Evolutionary conservation across 192 early-diverging fungal species (phyloP).

Genomic region (Backusella circina): DNA sequence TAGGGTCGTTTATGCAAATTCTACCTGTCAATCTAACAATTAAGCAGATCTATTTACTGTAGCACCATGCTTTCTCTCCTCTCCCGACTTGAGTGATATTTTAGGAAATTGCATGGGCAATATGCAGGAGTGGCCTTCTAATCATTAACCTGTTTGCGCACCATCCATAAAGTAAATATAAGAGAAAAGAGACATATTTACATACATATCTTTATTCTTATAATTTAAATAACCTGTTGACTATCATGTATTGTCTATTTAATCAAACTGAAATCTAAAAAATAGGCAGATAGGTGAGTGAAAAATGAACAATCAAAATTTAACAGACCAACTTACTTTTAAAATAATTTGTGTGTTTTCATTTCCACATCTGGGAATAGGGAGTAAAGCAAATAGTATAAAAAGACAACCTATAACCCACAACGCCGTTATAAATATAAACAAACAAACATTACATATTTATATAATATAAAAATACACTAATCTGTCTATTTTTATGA

Average conservation of each 20-base stretch:
- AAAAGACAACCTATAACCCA: not conserved
- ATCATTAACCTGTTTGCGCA: not conserved
- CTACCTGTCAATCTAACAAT: not conserved
- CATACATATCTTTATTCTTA: not conserved
- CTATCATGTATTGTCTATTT: not conserved
- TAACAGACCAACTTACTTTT: not conserved
- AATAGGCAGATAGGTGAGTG: not conserved
- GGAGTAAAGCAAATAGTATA: not conserved
- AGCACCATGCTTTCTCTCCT: not conserved
- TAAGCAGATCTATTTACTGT: not conserved
- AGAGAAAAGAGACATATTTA: not conserved
- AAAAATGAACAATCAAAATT: not conserved
- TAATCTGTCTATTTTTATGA: slow-evolving; percentile 2
- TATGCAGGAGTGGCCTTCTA: not conserved
- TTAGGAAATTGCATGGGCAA: slow-evolving; percentile 3
- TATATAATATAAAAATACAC: not conserved
- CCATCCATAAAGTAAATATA: not conserved
- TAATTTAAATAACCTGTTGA: not conserved
- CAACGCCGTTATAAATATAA: not conserved
- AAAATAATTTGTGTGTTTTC: not conserved
- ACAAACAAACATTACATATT: not conserved
- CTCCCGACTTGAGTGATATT: not conserved
- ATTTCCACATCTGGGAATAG: not conserved
- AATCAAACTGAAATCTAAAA: not conserved
- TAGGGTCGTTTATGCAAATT: not conserved